Base-by-base conservation (phyloP, 768 basidiomycete genomes). In the Boletus rubroflammeus region DNA sequence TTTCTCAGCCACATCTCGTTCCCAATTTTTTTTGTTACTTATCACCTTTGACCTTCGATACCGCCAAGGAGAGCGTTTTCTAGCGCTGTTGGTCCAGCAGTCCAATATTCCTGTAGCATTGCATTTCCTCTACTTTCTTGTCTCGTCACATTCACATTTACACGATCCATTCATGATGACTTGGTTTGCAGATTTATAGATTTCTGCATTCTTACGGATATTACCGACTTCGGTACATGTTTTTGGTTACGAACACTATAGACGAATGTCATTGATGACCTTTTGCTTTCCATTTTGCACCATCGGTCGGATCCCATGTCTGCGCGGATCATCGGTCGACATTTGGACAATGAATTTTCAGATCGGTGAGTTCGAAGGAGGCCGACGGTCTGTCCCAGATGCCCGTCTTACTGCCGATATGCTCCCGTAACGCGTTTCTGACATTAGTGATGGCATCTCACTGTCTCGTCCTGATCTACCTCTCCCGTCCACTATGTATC, bases 1-100 rank as follows among this genome's bases (percentile, higher is more conserved):
- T 59, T 69, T 63, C 72, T 61, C 62, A 57, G 67, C 67, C 67
- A 56, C 49, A 43, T 44, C 19, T 46, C 39, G 51, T 60, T 60
- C 42, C 26, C 28, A 8, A 25, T 25, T 25, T 15, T 67, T 67
- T 36, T 36, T 67, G 67, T 64, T 57, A 71, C 71, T 71, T 72
- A 71, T 71, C 60, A 43, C 50, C 66, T 67, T 64, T 68, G 57
- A 67, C 68, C 68, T 72, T 69, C 71, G 67, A 66, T 61, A 61
- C 54, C 65, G 63, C 59, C 65, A 59, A 67, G 68, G 71, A 69
- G 69, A 59, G 62, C 68, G 53, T 62, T 66, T 60, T 66, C 61
- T 40, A 56, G 56, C 60, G 61, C 58, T 60, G 55, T 70, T 58
- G 65, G 64, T 63, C 62, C 60, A 62, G 62, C 68, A 62, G 61